Conservation (phyloP, 1,139 yeast species). For the Magnusiomyces fungicola region DNA sequence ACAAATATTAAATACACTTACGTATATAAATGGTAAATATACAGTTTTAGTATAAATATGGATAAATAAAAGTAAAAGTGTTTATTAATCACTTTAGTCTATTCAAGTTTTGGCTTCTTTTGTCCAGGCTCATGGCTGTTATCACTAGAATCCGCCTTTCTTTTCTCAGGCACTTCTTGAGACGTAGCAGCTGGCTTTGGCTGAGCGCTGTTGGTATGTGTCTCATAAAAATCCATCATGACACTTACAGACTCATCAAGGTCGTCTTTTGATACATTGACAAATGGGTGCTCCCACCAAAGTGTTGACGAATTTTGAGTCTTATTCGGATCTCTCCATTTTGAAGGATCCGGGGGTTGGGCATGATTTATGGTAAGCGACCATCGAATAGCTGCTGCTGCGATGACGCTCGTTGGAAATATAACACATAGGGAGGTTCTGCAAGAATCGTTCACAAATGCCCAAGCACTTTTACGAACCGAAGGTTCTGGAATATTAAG, state of each 20-base stretch:
- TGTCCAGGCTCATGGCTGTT: neutral
- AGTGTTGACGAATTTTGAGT: slow-evolving; percentile 6
- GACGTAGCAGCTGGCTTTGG: neutral
- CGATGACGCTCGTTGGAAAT: slow-evolving; percentile 29
- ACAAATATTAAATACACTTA: too few species aligned
- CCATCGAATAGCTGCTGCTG: slow-evolving; percentile 36
- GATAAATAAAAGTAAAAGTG: too few species aligned
- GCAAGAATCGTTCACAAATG: slow-evolving; percentile 36
- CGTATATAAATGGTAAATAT: too few species aligned
- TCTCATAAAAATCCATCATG: slow-evolving; percentile 29
- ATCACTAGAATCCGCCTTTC: neutral
- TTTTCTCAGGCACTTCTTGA: neutral
- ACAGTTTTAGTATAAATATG: too few species aligned
- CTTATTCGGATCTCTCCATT: slow-evolving; percentile 6
- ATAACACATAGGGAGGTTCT: slow-evolving; percentile 32
- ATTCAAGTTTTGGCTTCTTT: neutral
- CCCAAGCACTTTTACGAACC: slow-evolving; percentile 32
- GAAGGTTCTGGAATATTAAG: slow-evolving; percentile 22
- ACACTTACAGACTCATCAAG: slow-evolving; percentile 27
- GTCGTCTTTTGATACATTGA: slow-evolving; percentile 21
- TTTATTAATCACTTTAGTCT: too few species aligned
- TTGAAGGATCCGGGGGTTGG: slow-evolving; percentile 12
- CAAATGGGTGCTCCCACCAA: slow-evolving; percentile 25
- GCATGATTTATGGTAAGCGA: slow-evolving; percentile 25
- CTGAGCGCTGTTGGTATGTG: slow-evolving; percentile 4